Evolutionary conservation across 108 stramenopile species (phyloP).

Genomic region (Nitzschia sp.): DNA sequence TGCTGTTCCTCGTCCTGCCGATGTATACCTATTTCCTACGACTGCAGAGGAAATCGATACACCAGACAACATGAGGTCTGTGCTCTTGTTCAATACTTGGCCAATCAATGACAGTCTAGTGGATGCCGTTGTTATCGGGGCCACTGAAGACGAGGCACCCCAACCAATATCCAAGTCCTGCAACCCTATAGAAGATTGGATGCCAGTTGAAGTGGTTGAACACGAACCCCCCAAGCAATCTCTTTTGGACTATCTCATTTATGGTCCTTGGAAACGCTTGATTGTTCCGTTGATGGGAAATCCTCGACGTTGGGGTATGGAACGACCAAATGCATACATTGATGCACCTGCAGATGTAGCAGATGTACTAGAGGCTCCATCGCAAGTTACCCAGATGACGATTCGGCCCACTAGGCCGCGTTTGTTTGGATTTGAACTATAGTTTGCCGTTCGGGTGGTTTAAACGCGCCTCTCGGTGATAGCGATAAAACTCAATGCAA

Average conservation of each 20-base stretch:
- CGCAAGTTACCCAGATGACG: neutral
- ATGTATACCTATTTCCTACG: constrained; percentile 54
- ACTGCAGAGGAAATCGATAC: constrained; percentile 29
- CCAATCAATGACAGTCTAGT: constrained; percentile 13
- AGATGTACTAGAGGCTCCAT: neutral
- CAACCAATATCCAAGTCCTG: neutral
- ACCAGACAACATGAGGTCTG: constrained; percentile 52
- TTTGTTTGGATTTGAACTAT: neutral
- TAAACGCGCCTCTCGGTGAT: too few species aligned
- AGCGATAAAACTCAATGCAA: too few species aligned
- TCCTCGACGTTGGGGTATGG: neutral
- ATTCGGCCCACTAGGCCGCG: neutral
- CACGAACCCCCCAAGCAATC: neutral
- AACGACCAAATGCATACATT: neutral
- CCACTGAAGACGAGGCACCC: neutral
- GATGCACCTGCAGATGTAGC: neutral
- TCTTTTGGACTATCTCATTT: neutral
- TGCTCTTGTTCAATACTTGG: constrained; percentile 68
- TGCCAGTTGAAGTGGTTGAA: neutral
- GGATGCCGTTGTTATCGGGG: neutral
- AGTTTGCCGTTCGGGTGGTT: neutral
- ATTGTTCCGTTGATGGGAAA: constrained; percentile 9
- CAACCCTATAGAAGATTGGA: constrained; percentile 6
- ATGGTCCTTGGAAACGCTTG: neutral
- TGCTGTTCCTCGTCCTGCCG: constrained; percentile 58